phyloP scores from a whole-genome alignment of 208 protist species.

The Giardia duodenalis region DNA sequence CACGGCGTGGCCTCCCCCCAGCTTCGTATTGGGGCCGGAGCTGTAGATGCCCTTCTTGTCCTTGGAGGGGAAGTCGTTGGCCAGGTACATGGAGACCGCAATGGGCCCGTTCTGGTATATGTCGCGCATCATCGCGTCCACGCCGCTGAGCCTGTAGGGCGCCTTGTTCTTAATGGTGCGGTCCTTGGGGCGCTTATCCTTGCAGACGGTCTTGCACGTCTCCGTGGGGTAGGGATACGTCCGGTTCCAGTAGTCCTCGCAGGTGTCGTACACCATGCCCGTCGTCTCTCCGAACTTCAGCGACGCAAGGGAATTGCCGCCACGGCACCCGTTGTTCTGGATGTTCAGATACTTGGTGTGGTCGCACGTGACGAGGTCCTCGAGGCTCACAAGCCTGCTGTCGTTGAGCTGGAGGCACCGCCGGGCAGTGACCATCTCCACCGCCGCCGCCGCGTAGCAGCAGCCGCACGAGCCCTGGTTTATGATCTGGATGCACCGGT shows the following conservation, averaged over 20 bases:
- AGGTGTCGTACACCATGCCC: background rate
- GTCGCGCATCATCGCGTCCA: background rate
- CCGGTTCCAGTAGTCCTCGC: background rate
- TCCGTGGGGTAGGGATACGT: background rate
- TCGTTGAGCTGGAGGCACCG: background rate
- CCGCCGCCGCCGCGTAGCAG: background rate
- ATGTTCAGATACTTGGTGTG: background rate
- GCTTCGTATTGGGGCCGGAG: background rate
- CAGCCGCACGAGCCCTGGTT: background rate
- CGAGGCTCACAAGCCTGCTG: background rate
- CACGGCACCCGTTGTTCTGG: background rate
- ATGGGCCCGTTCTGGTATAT: constrained; percentile 13
- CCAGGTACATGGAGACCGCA: background rate
- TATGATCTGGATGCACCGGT: background rate
- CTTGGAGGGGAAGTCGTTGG: background rate
- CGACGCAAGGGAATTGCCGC: background rate
- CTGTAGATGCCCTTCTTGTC: background rate
- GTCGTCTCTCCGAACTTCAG: background rate
- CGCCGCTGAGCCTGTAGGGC: background rate
- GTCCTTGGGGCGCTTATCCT: background rate
- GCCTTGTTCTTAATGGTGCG: background rate
- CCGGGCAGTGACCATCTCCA: background rate
- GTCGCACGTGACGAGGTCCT: background rate
- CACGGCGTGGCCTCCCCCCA: background rate
- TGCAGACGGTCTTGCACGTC: background rate